A percentile compares a stretch with the other conserved stretches of the same genome.
Conservation (phyloP, 2,329 filamentous ascomycete genomes). For the Acephala macrosclerotiorum region DNA sequence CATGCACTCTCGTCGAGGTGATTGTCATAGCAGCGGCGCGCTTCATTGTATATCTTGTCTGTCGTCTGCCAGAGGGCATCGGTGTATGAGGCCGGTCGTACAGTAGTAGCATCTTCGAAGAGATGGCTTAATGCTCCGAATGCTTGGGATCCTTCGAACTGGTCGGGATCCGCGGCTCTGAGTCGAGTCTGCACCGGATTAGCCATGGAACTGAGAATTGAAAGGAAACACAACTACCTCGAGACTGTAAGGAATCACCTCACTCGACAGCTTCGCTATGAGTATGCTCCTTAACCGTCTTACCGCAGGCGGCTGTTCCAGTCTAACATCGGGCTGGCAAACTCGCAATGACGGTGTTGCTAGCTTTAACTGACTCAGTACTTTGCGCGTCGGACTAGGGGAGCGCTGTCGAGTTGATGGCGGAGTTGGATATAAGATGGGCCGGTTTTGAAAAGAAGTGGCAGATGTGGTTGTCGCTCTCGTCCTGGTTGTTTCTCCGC, state of each 20-base stretch:
- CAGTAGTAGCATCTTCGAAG: conserved; percentile 24
- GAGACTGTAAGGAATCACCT: conserved; percentile 29
- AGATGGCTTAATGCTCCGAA: conserved; percentile 12
- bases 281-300: conserved; percentile 29
- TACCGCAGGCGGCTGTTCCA: conserved; percentile 26
- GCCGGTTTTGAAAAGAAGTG: conserved; percentile 20
- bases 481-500: neutral
- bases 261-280: conserved; percentile 23
- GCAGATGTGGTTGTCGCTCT: conserved; percentile 14
- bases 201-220: conserved; percentile 17
- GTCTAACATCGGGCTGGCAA: conserved; percentile 28
- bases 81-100: conserved; percentile 23
- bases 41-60: conserved; percentile 32
- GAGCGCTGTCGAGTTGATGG: conserved; percentile 29
- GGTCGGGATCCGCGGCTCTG: conserved; percentile 26
- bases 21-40: conserved; percentile 29
- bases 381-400: conserved; percentile 25
- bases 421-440: conserved; percentile 17
- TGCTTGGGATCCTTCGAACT: conserved; percentile 21
- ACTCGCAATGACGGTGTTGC: conserved; percentile 29
- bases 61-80: conserved; percentile 27
- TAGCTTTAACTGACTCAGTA: conserved; percentile 26
- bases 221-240: conserved; percentile 24
- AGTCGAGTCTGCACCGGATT: conserved; percentile 29
- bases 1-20: conserved; percentile 32